phyloP scores from a whole-genome alignment of 1,284 basidiomycete species.

The Thecaphora thlaspeos region DNA sequence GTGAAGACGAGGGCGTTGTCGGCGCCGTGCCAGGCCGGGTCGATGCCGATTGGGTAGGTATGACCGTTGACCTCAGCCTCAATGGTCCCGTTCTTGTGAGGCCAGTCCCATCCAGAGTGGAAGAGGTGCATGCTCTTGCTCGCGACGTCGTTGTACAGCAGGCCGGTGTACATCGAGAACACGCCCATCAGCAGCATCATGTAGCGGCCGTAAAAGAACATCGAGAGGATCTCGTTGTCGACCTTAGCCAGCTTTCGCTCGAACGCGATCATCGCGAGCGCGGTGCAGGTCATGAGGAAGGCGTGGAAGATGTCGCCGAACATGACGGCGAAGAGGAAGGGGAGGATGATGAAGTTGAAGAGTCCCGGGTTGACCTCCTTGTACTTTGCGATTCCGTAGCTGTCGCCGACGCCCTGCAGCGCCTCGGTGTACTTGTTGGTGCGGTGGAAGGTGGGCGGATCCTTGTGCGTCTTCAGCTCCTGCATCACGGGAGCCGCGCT shows the following conservation, averaged over 20 bases:
- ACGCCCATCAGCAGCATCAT: constrained; percentile 96
- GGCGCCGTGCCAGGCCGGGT: constrained; percentile 91
- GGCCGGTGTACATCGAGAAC: constrained; percentile 87
- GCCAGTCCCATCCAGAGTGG: constrained; percentile 85
- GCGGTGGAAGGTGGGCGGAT: constrained; percentile 90
- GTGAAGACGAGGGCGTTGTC: constrained; percentile 91
- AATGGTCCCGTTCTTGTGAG: constrained; percentile 58
- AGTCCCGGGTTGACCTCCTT: constrained; percentile 97
- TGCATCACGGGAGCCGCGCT: constrained; percentile 88
- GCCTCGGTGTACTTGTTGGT: constrained; percentile 96
- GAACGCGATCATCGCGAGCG: constrained; percentile 77
- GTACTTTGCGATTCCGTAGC: constrained; percentile 91
- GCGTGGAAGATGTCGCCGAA: constrained; percentile 99
- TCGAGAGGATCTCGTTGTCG: constrained; percentile 82
- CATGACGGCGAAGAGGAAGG: constrained; percentile 99
- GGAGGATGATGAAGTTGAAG: constrained; percentile 91
- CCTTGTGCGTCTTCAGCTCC: constrained; percentile 83
- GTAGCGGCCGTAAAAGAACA: constrained; percentile 95
- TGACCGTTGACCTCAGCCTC: constrained; percentile 62
- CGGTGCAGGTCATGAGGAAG: constrained; percentile 75
- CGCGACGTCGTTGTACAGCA: constrained; percentile 99
- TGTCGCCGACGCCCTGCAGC: constrained; percentile 97
- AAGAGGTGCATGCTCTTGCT: constrained; percentile 87
- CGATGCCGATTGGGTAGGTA: constrained; percentile 88
- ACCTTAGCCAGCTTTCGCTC: constrained; percentile 78